A percentile compares a stretch with the other conserved stretches of the same genome.
Conservation (phyloP, 306 rosid species). For the Luffa aegyptiaca region DNA sequence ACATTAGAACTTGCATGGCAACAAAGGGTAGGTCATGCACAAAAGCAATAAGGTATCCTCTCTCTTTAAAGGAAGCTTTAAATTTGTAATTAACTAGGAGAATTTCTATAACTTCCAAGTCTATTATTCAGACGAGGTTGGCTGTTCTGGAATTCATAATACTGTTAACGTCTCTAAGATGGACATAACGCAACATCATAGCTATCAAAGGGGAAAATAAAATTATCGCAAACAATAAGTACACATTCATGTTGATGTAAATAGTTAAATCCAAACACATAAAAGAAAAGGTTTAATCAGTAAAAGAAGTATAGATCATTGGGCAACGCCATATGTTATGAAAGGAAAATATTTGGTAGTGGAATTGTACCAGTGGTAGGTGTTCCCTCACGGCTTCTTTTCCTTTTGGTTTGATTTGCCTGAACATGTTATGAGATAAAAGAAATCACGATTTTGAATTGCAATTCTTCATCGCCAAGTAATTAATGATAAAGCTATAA, state of each 20-base stretch:
- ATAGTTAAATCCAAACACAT: neutral
- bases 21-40: neutral
- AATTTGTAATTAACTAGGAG: neutral
- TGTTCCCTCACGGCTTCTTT: conserved; percentile 76
- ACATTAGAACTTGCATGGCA: neutral
- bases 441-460: neutral
- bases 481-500: conserved; percentile 6
- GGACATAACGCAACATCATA: neutral
- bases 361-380: conserved; percentile 56
- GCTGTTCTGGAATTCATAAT: neutral
- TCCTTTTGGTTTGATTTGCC: conserved; percentile 59
- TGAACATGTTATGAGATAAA: conserved; percentile 29
- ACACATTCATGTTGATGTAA: neutral
- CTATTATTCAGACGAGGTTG: neutral
- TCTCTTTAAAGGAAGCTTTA: neutral
- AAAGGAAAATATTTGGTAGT: conserved; percentile 1
- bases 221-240: neutral
- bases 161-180: neutral
- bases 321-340: neutral
- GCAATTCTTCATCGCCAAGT: neutral
- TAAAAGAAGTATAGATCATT: neutral
- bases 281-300: neutral
- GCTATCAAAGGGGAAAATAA: neutral
- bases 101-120: neutral
- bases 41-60: neutral